Percentiles rank a stretch among this genome's conserved stretches.
phyloP scores from a whole-genome alignment of 768 basidiomycete genomes.

The Lactifluus subvellereus region DNA sequence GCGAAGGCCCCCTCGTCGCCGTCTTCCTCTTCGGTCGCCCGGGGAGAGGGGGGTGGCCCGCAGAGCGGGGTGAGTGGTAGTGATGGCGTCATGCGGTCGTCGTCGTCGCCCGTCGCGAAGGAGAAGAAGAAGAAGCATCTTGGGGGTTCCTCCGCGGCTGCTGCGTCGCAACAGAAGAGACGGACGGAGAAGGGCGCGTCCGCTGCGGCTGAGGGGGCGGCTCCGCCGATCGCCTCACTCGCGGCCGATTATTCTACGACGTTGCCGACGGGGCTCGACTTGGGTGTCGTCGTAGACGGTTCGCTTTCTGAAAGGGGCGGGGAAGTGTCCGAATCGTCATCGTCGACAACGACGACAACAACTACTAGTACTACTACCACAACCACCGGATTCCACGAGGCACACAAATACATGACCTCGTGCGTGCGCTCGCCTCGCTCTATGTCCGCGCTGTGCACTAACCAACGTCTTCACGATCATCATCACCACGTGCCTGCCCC shows the following conservation, averaged over 20 bases:
- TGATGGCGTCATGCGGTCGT: not conserved
- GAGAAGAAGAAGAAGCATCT: not conserved
- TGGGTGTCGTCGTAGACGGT: slow-evolving; percentile 47
- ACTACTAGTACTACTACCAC: not conserved
- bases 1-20: not conserved
- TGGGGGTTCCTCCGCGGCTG: not conserved
- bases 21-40: not conserved
- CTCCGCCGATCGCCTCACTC: not conserved
- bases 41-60: too few relatives aligned
- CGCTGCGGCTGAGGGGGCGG: not conserved
- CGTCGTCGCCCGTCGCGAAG: not conserved
- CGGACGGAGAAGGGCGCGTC: not conserved
- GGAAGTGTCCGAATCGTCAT: slow-evolving; percentile 24
- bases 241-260: not conserved
- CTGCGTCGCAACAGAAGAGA: not conserved
- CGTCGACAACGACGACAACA: not conserved
- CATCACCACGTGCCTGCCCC: not conserved
- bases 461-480: not conserved
- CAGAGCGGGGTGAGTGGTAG: not conserved
- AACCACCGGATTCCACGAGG: slow-evolving; percentile 46
- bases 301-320: slow-evolving; percentile 39
- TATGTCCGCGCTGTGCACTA: not conserved
- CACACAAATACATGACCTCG: slow-evolving; percentile 55
- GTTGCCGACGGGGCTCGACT: slow-evolving; percentile 30
- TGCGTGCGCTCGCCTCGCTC: slow-evolving; percentile 34